Evolutionary conservation across 257 asterid genomes (phyloP), one percentile per base, ranked within the genome.

Genomic region (Cinchona pubescens): DNA sequence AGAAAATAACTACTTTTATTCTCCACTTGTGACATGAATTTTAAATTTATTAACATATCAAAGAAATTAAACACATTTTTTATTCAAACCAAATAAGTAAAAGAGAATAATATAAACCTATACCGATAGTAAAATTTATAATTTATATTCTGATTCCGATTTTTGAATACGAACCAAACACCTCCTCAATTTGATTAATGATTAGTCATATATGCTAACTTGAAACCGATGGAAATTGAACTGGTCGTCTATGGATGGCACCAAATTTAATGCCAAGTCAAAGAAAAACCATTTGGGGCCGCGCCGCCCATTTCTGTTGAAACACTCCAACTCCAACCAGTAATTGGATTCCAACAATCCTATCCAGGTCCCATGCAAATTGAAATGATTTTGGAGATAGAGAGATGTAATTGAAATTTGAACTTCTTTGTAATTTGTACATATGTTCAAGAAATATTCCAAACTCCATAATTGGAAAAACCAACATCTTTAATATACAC

Each of bases 231-330:
- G 48, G 37, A 43, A 59, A 53, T 76, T 56, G 63, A 30, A 42
- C 2, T 40, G 21, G 69, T 67, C 69, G 74, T 56, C 9, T 5
- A 38, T 56, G 63, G 37, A 25, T 16, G 45, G 29, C 68, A 42
- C 25, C 55, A 55, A 45, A 25, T 38, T 16, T 45, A 60, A 69
- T 69, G 45, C 16, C 9, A 34, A 49, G 34, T 62, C 29, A 46
- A 76, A n/a, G n/a, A n/a, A 70, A 48, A 58, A 60, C 21, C 40
- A 71, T 35, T 53, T 35, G 53, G 61, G 40, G 42, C 27, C n/a
- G n/a, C n/a, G n/a, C 29, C 42, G 75, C 80, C 74, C 80, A 46
- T 60, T 71, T 61, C 60, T 48, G 76, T 77, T 69, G 76, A 69
- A 69, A 25, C 38, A 19, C n/a, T 15, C 72, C 51, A 64, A 51